Evolutionary conservation across 306 rosid genomes (phyloP), one percentile per base, ranked within the genome.

Genomic region (Vigna hirtella): DNA sequence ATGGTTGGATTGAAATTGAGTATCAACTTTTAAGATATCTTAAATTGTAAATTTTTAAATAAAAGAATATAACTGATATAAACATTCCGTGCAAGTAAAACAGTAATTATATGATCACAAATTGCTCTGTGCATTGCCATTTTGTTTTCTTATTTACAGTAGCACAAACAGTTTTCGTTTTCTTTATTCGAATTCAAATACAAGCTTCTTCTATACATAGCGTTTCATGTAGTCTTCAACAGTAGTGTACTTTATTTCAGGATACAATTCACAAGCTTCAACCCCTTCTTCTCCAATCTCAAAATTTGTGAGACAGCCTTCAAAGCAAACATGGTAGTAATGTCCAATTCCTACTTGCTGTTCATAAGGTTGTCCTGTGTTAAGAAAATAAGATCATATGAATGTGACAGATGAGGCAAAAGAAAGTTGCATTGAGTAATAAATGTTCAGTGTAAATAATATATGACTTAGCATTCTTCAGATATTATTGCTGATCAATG

Each of bases 211-310:
- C 22, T 76, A 86, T 9, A 76, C 62, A 5, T 79, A 85, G 30
- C 84, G 89, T 76, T 82, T 82, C 86, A 85, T 82, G 77, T 84
- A 90, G 1, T 84, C 82, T 62, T 82, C 75, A 52, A 82, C 87
- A 0, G 84, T 73, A 12, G 66, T 86, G 72, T 90, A 90, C 50
- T 88, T 68, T 40, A 87, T 51, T 66, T 87, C 66, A 40, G 88
- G 91, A 53, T 90, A 92, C 63, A 92, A 87, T 70, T 73, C 18
- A 51, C 77, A 80, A 24, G 89, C 93, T 92, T 92, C 95, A 52
- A 77, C 36, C 17, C 36, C 91, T 9, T 74, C 88, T 9, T 83
- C 70, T 50, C 93, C 90, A 3, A 88, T 86, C 75, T 88, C 90
- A 36, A 90, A 90, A 42, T 90, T 87, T 79, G 93, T 5, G 1